Percentiles rank a stretch among this genome's conserved stretches.
Conservation (phyloP, 495 filamentous ascomycete genomes). For the Xylaria grammica region DNA sequence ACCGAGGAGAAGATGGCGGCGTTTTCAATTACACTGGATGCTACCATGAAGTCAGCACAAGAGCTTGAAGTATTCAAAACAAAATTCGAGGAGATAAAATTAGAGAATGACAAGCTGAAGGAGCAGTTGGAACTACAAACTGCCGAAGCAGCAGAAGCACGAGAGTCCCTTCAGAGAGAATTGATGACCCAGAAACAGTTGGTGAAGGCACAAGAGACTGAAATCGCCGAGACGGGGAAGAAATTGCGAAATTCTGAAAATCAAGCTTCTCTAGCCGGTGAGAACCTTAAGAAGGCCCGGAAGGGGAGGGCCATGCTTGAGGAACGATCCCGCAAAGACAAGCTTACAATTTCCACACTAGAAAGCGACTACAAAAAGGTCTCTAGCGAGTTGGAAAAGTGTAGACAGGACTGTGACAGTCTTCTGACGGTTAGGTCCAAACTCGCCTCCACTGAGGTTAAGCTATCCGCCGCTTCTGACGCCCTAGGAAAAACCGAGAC, state of each 20-base stretch:
- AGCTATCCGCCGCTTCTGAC: not conserved
- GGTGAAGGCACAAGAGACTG: not conserved
- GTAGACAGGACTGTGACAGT: not conserved
- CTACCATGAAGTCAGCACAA: not conserved
- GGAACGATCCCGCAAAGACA: no score
- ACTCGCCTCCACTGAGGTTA: not conserved
- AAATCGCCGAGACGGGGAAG: not conserved
- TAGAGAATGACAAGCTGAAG: not conserved
- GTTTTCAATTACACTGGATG: not conserved
- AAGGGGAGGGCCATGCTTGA: not conserved
- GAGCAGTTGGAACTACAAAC: not conserved
- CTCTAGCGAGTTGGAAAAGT: not conserved
- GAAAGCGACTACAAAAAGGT: not conserved
- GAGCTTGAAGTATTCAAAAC: not conserved
- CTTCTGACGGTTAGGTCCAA: not conserved
- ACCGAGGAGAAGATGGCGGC: not conserved
- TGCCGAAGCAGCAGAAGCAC: not conserved
- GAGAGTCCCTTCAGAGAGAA: not conserved
- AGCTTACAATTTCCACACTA: not conserved
- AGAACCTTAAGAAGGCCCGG: not conserved
- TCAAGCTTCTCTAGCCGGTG: not conserved
- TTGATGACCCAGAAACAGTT: not conserved
- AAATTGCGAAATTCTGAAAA: not conserved
- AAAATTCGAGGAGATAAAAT: not conserved
- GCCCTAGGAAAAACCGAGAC: not conserved